phyloP scores from a whole-genome alignment of 352 stramenopile species.

The Globisporangium alternatum region DNA sequence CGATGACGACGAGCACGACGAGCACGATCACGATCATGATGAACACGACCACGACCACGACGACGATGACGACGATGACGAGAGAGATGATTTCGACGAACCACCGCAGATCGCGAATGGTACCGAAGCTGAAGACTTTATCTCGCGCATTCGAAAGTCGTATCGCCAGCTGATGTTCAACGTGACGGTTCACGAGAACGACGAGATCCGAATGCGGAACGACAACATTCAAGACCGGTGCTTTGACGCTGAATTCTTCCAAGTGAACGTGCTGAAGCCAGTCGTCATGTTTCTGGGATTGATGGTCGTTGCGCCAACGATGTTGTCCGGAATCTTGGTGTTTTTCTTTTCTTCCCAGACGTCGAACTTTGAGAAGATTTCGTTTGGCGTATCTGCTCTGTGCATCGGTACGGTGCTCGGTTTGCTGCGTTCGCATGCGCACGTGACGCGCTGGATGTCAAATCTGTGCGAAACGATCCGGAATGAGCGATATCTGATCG shows the following conservation, averaged over 20 bases:
- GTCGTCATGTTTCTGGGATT: conserved; percentile 39
- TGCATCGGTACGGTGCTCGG: conserved; percentile 34
- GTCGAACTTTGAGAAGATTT: conserved; percentile 41
- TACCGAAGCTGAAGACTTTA: conserved; percentile 35
- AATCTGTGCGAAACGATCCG: conserved; percentile 81
- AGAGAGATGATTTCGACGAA: conserved; percentile 19
- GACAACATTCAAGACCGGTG: conserved; percentile 66
- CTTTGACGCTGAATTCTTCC: conserved; percentile 71
- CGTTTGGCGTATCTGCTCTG: conserved; percentile 55
- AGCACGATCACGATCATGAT: conserved; percentile 36
- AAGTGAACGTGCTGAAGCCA: conserved; percentile 59
- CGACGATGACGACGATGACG: conserved; percentile 36
- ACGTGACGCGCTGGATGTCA: conserved; percentile 55
- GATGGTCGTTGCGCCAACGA: conserved; percentile 53
- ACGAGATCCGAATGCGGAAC: conserved; percentile 48
- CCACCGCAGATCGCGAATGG: conserved; percentile 4
- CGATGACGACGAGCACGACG: conserved; percentile 33
- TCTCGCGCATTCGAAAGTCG: conserved; percentile 51
- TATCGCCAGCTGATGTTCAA: conserved; percentile 75
- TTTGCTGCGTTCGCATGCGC: conserved; percentile 42
- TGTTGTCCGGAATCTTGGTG: conserved; percentile 45
- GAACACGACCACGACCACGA: conserved; percentile 37
- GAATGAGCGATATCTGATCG: conserved; percentile 87
- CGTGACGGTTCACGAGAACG: conserved; percentile 68
- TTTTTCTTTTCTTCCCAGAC: conserved; percentile 35